These are phyloP conservation scores for Beauveria sp. DNA, from an alignment of 2,329 filamentous ascomycete genomes.

Conservation along the genomic window DNA sequence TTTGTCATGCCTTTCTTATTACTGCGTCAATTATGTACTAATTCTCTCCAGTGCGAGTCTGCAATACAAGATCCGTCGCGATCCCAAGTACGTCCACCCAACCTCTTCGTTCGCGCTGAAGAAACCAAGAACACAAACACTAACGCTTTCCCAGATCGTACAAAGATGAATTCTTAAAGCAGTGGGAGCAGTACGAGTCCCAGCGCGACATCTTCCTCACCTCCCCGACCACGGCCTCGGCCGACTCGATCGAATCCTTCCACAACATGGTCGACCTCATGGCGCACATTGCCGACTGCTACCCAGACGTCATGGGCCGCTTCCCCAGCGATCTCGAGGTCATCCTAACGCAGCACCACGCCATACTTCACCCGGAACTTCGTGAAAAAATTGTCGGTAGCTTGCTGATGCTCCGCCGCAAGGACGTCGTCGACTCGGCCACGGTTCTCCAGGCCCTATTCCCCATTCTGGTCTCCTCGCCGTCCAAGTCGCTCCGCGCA, in stretches of 20 bases:
- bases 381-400: constrained; percentile 92
- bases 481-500: constrained; percentile 79
- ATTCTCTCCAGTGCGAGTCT: constrained; percentile 59
- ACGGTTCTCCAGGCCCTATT: constrained; percentile 85
- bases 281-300: constrained; percentile 89
- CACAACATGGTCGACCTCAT: constrained; percentile 90
- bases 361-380: constrained; percentile 71
- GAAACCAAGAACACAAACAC: background rate
- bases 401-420: constrained; percentile 77
- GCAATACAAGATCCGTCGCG: constrained; percentile 84
- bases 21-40: constrained; percentile 16
- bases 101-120: background rate
- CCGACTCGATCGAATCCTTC: constrained; percentile 73
- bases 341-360: constrained; percentile 76
- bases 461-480: constrained; percentile 84
- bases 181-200: constrained; percentile 87
- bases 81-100: constrained; percentile 58
- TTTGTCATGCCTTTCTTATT: constrained; percentile 29
- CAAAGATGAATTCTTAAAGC: constrained; percentile 76
- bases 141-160: constrained; percentile 56
- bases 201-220: constrained; percentile 87
- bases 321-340: constrained; percentile 78
- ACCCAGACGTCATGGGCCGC: constrained; percentile 66
- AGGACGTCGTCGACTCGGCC: constrained; percentile 83
- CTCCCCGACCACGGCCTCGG: constrained; percentile 69